Evolutionary conservation across 495 filamentous ascomycete genomes (phyloP), one percentile per base, ranked within the genome.

Genomic region (Xylaria flabelliformis): DNA sequence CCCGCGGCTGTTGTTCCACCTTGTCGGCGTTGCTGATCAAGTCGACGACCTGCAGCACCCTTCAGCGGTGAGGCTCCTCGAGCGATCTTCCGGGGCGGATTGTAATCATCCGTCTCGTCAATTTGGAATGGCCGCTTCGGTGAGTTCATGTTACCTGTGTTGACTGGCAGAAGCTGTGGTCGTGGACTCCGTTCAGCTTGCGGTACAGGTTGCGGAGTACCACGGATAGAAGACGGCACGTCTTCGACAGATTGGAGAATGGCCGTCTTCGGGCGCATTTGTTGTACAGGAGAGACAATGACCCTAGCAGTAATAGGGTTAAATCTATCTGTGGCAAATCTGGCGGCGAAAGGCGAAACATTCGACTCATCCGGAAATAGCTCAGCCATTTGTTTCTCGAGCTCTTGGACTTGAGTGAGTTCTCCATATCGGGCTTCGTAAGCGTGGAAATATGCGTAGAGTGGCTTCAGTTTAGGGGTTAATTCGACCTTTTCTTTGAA

Each of bases 371-470:
- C 92, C 21, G 94, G 94, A 78, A 92, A 98, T 2, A 98, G 86
- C 78, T 97, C 94, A 29, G 87, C 86, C 95, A 98, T 98, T 39
- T 96, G 91, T 77, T 89, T 91, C 78, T 99, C 96, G 36, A 99
- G 84, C 78, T 96, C 96, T 74, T 90, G 88, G 48, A 99, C 91
- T 77, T 97, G 94, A 24, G 89, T 85, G 0, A 98, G 86, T 77
- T 99, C 97, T 55, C 97, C 96, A 76, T 94, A 98, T 58, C 92
- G 88, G n/a, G 93, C 92, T 81, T 98, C 95, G 78, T 97, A 98
- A 67, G 93, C 90, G 79, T 99, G 94, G 75, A 99, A 95, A 80
- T 92, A 98, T 1, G 89, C 84, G 71, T 95, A 97, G 1, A 99
- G 88, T 4, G 91, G 89, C 76, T 97, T 97, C 6, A 93, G 86